Percentiles rank a stretch among this genome's conserved stretches.
phyloP scores from a whole-genome alignment of 2,329 filamentous ascomycete species.

The Plectosphaerella sp. region DNA sequence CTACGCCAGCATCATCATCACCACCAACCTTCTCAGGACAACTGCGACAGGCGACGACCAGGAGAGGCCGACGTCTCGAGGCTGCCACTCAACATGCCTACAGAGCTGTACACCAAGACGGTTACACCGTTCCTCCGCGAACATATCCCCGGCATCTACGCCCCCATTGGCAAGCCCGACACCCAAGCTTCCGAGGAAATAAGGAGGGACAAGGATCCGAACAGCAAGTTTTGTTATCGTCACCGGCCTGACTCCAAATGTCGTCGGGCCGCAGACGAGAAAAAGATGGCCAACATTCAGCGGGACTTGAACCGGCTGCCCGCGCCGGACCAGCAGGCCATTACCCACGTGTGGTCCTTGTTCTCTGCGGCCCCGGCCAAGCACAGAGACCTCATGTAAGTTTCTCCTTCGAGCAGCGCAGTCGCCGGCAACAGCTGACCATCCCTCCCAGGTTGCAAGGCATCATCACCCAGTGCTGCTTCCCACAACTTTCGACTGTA shows the following conservation, averaged over 20 bases:
- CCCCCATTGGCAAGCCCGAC: slow-evolving; percentile 63
- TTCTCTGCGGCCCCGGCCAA: slow-evolving; percentile 94
- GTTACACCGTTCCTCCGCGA: slow-evolving; percentile 85
- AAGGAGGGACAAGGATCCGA: slow-evolving; percentile 50
- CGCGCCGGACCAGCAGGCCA: slow-evolving; percentile 84
- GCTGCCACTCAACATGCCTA: slow-evolving; percentile 49
- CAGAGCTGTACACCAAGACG: slow-evolving; percentile 68
- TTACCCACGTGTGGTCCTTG: slow-evolving; percentile 95
- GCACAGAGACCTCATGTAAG: slow-evolving; percentile 81
- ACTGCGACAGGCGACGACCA: slow-evolving; percentile 46
- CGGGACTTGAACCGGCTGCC: slow-evolving; percentile 78
- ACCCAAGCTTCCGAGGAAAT: slow-evolving; percentile 31
- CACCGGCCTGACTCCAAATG: slow-evolving; percentile 94
- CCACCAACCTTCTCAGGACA: slow-evolving; percentile 24
- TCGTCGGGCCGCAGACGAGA: slow-evolving; percentile 85
- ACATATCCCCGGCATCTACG: slow-evolving; percentile 87
- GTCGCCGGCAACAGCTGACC: not conserved
- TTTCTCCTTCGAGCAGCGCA: not conserved
- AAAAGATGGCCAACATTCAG: slow-evolving; percentile 93
- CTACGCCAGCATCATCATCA: not conserved
- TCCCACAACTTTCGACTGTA: slow-evolving; percentile 91
- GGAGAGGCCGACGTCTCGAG: slow-evolving; percentile 45
- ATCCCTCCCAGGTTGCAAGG: slow-evolving; percentile 59
- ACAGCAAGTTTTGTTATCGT: slow-evolving; percentile 93
- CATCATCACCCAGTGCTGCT: slow-evolving; percentile 94